A percentile compares a stretch with the other conserved stretches of the same genome.
Conservation (phyloP, 2,329 filamentous ascomycete species). For the Trichoderma breve region DNA sequence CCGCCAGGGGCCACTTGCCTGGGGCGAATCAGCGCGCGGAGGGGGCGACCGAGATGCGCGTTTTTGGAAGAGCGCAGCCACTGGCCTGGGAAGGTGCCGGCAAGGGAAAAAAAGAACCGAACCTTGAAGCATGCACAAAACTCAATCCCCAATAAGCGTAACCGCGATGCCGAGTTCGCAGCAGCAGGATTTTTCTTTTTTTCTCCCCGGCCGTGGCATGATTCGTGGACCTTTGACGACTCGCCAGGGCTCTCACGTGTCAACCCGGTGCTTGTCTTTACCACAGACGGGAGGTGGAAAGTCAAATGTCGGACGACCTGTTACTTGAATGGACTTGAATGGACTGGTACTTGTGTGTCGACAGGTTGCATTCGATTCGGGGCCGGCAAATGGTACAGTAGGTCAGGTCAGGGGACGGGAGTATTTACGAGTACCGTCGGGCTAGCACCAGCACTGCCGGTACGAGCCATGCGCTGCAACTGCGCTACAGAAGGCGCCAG, state of each 20-base stretch:
- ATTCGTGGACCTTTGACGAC: background rate
- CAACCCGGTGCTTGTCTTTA: background rate
- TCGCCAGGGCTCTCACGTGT: background rate
- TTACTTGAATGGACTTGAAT: background rate
- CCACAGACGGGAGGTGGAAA: background rate
- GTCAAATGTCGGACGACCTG: background rate
- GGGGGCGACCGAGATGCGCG: background rate
- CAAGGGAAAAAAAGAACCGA: background rate
- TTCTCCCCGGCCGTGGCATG: background rate
- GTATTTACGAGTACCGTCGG: background rate
- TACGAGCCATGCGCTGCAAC: background rate
- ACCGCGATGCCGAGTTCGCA: background rate
- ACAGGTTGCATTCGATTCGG: background rate
- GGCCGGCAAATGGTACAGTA: background rate
- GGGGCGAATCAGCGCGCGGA: conserved; percentile 7
- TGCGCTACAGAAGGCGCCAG: background rate
- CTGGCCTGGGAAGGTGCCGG: background rate
- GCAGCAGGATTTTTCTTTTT: background rate
- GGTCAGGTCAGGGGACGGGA: too few species aligned
- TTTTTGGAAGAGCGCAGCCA: conserved; percentile 11
- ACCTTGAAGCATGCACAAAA: conserved; percentile 11
- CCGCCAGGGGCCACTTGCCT: background rate
- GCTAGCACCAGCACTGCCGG: background rate
- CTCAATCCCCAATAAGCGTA: conserved; percentile 12
- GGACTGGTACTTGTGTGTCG: background rate